phyloP scores from a whole-genome alignment of 2,329 filamentous ascomycete species.

The Hypocrella siamensis region DNA sequence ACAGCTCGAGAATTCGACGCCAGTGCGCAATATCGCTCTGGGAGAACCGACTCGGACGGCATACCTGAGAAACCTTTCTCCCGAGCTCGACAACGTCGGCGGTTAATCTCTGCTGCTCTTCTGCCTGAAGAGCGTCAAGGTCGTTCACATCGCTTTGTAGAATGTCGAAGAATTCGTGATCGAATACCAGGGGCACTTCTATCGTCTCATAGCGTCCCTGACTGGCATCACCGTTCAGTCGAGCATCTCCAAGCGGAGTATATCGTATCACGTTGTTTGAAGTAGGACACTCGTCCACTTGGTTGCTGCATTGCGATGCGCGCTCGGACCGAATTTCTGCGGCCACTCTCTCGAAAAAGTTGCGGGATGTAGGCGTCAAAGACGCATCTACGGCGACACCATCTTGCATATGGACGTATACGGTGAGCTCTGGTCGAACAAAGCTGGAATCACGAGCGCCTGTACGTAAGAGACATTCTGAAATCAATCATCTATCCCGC shows the following conservation, averaged over 20 bases:
- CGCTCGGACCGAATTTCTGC: conserved; percentile 18
- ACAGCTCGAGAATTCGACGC: conserved; percentile 70
- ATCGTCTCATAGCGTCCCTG: conserved; percentile 22
- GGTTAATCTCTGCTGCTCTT: conserved; percentile 49
- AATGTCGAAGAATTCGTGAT: conserved; percentile 65
- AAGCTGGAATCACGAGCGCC: conserved; percentile 22
- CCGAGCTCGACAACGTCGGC: conserved; percentile 49
- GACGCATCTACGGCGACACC: conserved; percentile 54
- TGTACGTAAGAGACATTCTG: conserved; percentile 6
- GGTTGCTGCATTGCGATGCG: not conserved
- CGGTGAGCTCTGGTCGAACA: conserved; percentile 53
- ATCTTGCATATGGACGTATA: conserved; percentile 50
- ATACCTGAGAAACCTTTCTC: conserved; percentile 44
- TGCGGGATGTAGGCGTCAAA: conserved; percentile 47
- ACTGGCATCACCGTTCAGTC: not conserved
- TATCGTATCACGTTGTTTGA: not conserved
- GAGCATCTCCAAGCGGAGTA: not conserved
- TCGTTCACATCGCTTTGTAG: conserved; percentile 56
- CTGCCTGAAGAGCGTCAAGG: conserved; percentile 50
- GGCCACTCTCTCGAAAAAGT: conserved; percentile 46
- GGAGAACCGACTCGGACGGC: conserved; percentile 45
- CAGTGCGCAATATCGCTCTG: conserved; percentile 58
- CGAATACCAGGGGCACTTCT: conserved; percentile 64
- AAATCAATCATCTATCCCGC: not conserved
- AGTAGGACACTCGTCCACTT: conserved; percentile 1